Conservation (phyloP, 2,329 filamentous ascomycete species). For the Graphilbum ipis-grandicollis region DNA sequence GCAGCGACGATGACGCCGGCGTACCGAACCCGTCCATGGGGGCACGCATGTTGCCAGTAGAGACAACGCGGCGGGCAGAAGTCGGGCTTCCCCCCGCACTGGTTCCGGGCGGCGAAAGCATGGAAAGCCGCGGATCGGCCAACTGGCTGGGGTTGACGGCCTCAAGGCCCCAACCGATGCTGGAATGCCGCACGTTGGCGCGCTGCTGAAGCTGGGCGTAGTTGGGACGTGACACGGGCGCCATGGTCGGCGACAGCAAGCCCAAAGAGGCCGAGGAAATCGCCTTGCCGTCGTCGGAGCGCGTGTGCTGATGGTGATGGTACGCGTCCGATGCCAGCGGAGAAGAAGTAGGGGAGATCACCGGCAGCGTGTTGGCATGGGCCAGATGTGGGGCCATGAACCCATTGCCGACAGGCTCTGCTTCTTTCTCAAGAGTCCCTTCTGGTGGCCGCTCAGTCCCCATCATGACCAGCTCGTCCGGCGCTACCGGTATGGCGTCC, state of each 20-base stretch:
- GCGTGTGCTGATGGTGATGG: neutral
- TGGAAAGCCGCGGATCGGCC: too few species aligned
- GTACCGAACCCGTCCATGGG: too few species aligned
- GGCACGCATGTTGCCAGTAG: constrained; percentile 10
- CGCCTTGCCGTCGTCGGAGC: neutral
- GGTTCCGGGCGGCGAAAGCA: too few species aligned
- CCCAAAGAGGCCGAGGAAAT: too few species aligned
- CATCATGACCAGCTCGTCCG: constrained; percentile 13
- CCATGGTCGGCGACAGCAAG: neutral
- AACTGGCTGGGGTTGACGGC: constrained; percentile 12
- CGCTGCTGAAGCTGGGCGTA: neutral
- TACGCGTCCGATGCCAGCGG: neutral
- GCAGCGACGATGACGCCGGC: too few species aligned
- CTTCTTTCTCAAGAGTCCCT: too few species aligned
- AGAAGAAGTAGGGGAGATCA: neutral
- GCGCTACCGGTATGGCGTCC: constrained; percentile 1
- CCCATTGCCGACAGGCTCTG: too few species aligned
- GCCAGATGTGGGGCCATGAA: too few species aligned
- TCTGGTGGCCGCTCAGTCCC: neutral
- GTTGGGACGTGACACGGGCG: neutral
- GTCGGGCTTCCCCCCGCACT: too few species aligned
- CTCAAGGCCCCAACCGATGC: constrained; percentile 18
- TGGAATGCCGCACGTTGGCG: constrained; percentile 14
- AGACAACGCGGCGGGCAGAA: constrained; percentile 9
- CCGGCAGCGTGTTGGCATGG: too few species aligned